Percentiles rank a stretch among this genome's conserved stretches.
phyloP scores from a whole-genome alignment of 495 filamentous ascomycete species.

The Neurospora sp. region DNA sequence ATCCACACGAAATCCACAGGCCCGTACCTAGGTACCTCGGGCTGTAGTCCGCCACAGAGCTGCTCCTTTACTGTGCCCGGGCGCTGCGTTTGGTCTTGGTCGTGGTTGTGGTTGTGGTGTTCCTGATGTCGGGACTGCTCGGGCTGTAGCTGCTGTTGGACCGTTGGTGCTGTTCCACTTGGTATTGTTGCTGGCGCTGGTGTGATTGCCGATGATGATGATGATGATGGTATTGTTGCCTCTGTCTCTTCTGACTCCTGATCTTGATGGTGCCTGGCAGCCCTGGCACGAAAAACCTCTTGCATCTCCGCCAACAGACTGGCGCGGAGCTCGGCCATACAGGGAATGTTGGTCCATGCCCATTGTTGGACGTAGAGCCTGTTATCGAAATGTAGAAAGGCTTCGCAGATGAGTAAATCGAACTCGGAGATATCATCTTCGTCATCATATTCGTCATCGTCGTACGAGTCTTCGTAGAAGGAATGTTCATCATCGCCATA shows the following conservation, averaged over 20 bases:
- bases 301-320: background rate
- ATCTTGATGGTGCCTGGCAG: background rate
- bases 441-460: too few species aligned
- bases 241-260: background rate
- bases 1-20: background rate
- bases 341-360: background rate
- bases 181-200: background rate
- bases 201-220: too few species aligned
- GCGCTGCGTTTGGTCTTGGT: background rate
- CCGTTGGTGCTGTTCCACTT: background rate
- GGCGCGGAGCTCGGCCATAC: background rate
- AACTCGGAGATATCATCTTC: background rate
- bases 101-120: background rate
- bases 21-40: background rate
- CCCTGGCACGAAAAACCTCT: background rate
- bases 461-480: background rate
- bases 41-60: background rate
- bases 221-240: background rate
- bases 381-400: rapidly evolving
- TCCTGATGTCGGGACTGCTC: background rate
- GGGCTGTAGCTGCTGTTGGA: background rate
- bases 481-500: background rate
- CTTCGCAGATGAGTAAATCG: background rate
- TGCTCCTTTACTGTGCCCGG: too few species aligned
- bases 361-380: background rate